Conservation (phyloP, 2,329 filamentous ascomycete genomes). For the Exophiala sp. region DNA sequence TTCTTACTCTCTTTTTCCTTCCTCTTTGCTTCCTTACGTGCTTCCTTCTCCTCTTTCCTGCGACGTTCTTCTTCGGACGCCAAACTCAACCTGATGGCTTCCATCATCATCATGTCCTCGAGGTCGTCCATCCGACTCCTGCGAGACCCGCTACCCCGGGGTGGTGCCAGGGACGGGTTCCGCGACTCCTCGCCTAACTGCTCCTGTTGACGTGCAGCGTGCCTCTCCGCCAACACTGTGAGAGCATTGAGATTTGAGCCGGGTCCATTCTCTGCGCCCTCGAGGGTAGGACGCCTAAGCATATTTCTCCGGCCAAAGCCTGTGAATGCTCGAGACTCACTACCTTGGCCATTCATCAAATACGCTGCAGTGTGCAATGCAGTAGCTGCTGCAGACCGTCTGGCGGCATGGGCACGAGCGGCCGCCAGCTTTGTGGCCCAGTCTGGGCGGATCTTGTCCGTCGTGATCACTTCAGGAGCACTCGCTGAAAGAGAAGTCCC, state of each 20-base stretch:
- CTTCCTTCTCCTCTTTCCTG: conserved; percentile 73
- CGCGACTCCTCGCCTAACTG: conserved; percentile 31
- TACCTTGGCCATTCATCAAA: conserved; percentile 52
- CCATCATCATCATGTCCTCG: conserved; percentile 98
- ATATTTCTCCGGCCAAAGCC: conserved; percentile 54
- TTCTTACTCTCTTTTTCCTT: conserved; percentile 80
- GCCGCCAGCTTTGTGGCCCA: conserved; percentile 86
- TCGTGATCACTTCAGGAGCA: conserved; percentile 81
- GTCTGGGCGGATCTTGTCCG: conserved; percentile 84
- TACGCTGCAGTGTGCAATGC: conserved; percentile 93
- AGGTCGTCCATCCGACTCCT: conserved; percentile 72
- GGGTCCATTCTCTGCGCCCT: conserved; percentile 33
- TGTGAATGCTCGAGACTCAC: conserved; percentile 49
- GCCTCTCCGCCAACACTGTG: conserved; percentile 44
- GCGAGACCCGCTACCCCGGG: conserved; percentile 49
- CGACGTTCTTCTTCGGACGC: conserved; percentile 90
- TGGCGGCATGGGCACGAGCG: conserved; percentile 75
- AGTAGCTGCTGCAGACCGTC: conserved; percentile 85
- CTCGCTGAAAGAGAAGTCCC: conserved; percentile 71
- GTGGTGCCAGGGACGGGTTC: conserved; percentile 34
- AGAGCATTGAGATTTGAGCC: conserved; percentile 39
- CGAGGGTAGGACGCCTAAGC: conserved; percentile 39
- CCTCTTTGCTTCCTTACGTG: conserved; percentile 75
- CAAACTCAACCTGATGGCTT: conserved; percentile 86
- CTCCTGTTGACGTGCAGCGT: conserved; percentile 33